Evolutionary conservation across 192 early-diverging fungal species (phyloP).

Genomic region (Podila epigama): DNA sequence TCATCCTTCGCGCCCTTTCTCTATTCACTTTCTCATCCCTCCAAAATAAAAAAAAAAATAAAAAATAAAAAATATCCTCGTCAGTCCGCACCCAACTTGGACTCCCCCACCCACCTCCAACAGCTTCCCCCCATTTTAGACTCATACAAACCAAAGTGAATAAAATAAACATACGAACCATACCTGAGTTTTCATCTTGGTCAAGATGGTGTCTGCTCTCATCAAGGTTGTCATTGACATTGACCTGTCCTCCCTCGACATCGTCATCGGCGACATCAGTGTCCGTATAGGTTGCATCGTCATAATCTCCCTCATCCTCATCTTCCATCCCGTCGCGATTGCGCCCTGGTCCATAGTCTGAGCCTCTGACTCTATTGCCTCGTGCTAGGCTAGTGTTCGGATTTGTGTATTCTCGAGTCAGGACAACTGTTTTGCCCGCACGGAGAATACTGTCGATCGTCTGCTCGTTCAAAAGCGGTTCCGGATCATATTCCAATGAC

Average conservation of each 20-base stretch:
- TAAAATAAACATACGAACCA: neutral
- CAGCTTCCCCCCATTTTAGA: no score
- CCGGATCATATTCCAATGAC: constrained; percentile 57
- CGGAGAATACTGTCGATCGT: constrained; percentile 55
- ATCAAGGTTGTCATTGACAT: constrained; percentile 1
- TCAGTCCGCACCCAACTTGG: no score
- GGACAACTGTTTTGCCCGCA: constrained; percentile 51
- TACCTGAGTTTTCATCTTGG: constrained; percentile 26
- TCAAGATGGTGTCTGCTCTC: constrained; percentile 13
- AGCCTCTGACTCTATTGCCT: constrained; percentile 2
- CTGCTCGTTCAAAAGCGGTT: constrained; percentile 54
- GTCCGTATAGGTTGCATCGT: constrained; percentile 27
- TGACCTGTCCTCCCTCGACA: constrained; percentile 5
- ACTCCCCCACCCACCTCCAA: no score
- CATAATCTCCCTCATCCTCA: constrained; percentile 25
- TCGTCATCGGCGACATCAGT: constrained; percentile 17
- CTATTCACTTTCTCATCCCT: neutral
- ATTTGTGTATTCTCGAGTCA: constrained; percentile 60
- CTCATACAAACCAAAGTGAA: no score
- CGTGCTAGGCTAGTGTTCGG: no score
- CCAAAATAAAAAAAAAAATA: neutral
- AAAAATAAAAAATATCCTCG: neutral
- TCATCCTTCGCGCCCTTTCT: neutral
- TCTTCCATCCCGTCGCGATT: constrained; percentile 14
- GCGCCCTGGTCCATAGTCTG: constrained; percentile 9